Evolutionary conservation across 768 basidiomycete genomes (phyloP).

Genomic region (Floccularia luteovirens): DNA sequence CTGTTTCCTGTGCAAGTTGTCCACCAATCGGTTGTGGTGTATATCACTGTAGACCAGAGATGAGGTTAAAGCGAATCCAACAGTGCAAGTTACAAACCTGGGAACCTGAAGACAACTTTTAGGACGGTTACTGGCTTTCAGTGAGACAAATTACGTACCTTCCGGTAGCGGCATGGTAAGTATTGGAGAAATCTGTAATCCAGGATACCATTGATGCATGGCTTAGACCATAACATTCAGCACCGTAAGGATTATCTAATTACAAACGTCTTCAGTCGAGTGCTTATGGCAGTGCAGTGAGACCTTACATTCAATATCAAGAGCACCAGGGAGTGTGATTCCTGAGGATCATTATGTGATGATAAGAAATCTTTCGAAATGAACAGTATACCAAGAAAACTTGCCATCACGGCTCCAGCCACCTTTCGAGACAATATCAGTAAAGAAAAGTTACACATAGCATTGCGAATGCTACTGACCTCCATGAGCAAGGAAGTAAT

Average conservation of each 20-base stretch:
- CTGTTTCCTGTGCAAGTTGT: constrained; percentile 56
- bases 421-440: no score
- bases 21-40: constrained; percentile 67
- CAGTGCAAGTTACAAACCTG: constrained; percentile 18
- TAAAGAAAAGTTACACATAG: constrained; percentile 14
- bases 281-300: background rate
- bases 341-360: constrained; percentile 46
- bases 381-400: no score
- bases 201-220: constrained; percentile 53
- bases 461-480: constrained; percentile 18
- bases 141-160: constrained; percentile 22
- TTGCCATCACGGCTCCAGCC: constrained; percentile 15
- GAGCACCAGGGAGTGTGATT: background rate
- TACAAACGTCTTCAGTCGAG: background rate
- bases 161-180: constrained; percentile 40
- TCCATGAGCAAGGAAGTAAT: constrained; percentile 50
- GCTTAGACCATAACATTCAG: constrained; percentile 46
- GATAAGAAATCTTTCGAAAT: constrained; percentile 11
- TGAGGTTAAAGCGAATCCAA: constrained; percentile 11
- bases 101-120: constrained; percentile 21
- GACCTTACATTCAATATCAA: background rate
- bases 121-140: background rate
- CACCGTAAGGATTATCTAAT: constrained; percentile 43
- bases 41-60: constrained; percentile 33
- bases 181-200: constrained; percentile 55